Evolutionary conservation across 345 rosid species (phyloP), one percentile per base, ranked within the genome.

Genomic region (Dipteronia dyeriana): DNA sequence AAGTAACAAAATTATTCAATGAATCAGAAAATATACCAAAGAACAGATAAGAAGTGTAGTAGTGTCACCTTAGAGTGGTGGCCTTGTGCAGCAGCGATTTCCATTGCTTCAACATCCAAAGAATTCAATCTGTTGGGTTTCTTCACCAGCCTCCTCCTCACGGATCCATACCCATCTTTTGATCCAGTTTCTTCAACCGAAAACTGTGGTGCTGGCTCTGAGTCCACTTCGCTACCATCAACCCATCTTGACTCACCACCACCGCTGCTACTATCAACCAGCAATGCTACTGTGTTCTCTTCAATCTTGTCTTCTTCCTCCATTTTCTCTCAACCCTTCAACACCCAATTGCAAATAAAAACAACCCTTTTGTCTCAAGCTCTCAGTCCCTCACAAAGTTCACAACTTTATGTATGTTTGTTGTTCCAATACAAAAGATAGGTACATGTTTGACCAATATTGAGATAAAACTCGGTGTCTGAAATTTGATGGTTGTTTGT

Each of bases 31-130:
- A 34, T 34, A 9, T 12, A 17, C 47, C 73, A 38, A 57, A 56
- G 26, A 57, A 63, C 7, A 0, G 54, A 71, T 5, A 19, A 67
- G n/a, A 60, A 65, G 29, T 41, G 45, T 41, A 41, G 17, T 39
- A 41, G 57, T 14, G 57, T 12, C 5, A 93, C 97, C 94, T 93
- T 95, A 14, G 83, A 71, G 76, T 70, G 80, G 75, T 89, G 91
- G 45, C 75, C 80, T 76, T 80, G 89, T 83, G 87, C 86, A 77
- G 89, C 91, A 65, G 90, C 89, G 82, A 95, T 81, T 79, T 91
- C 98, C 99, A 96, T 92, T 65, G 99, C 94, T 87, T 93, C 98
- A 72, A 94, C 99, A 82, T 96, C 98, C 68, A 96, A 87, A 82
- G 97, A 94, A 81, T 96, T 92, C 68, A 68, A 88, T 85, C 95